These are phyloP conservation scores for Hydnum rufescens DNA, from an alignment of 768 basidiomycete genomes.

Conservation along the genomic window DNA sequence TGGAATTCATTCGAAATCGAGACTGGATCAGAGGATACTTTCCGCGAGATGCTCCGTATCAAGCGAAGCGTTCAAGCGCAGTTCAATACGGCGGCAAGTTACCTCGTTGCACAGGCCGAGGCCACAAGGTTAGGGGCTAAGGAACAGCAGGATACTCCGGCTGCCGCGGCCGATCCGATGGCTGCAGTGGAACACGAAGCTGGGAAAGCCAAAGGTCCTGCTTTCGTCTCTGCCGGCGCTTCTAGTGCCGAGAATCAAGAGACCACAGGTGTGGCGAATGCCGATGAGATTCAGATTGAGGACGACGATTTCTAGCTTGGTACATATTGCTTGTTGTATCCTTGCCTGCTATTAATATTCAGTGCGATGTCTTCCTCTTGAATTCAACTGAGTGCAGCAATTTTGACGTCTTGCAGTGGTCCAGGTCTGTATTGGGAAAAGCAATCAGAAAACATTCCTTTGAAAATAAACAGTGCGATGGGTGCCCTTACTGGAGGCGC, in stretches of 20 bases:
- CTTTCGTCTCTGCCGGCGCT: constrained; percentile 54
- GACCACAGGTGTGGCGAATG: constrained; percentile 28
- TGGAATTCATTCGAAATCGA: constrained; percentile 99
- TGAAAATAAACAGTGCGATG: no score
- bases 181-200: constrained; percentile 59
- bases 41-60: constrained; percentile 43
- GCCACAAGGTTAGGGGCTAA: constrained; percentile 34
- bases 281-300: constrained; percentile 77
- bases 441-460: no score
- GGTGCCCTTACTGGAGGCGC: no score
- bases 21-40: constrained; percentile 96
- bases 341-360: no score
- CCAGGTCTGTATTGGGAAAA: no score
- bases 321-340: no score
- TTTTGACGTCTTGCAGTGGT: no score
- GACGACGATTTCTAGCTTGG: constrained; percentile 34
- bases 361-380: no score
- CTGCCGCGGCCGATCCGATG: constrained; percentile 54
- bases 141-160: constrained; percentile 23
- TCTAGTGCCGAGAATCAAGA: constrained; percentile 23
- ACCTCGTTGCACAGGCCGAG: constrained; percentile 76
- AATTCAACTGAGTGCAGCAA: no score
- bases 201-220: constrained; percentile 33
- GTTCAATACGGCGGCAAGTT: constrained; percentile 93
- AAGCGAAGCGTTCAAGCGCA: constrained; percentile 96